phyloP scores from a whole-genome alignment of 495 filamentous ascomycete genomes.

The Lepraria neglecta region DNA sequence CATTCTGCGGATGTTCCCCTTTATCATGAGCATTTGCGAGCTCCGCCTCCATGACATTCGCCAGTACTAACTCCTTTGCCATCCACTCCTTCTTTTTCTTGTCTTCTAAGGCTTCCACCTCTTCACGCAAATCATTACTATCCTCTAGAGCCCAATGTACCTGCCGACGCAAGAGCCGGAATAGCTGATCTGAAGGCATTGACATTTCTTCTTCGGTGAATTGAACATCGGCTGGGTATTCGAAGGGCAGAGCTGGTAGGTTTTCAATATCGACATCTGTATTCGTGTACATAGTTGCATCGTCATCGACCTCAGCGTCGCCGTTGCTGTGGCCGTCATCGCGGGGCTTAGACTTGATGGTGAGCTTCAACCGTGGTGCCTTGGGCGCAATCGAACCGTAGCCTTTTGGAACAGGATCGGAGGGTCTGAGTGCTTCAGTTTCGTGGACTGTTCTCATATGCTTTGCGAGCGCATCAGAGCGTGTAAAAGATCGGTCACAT shows the following conservation, averaged over 20 bases:
- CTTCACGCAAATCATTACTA: slow-evolving; percentile 50
- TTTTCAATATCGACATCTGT: slow-evolving; percentile 18
- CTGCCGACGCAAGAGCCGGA: slow-evolving; percentile 67
- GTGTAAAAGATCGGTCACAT: slow-evolving; percentile 95
- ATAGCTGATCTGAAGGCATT: slow-evolving; percentile 62
- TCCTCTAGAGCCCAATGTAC: slow-evolving; percentile 77
- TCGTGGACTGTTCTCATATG: slow-evolving; percentile 99
- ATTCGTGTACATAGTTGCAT: slow-evolving; percentile 38
- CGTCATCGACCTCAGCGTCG: slow-evolving; percentile 46
- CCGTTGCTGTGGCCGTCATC: slow-evolving; percentile 47
- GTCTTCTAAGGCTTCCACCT: slow-evolving; percentile 57
- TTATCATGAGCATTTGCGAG: slow-evolving; percentile 40
- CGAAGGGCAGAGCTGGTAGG: slow-evolving; percentile 17
- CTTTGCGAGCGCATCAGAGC: slow-evolving; percentile 93
- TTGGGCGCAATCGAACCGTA: slow-evolving; percentile 50
- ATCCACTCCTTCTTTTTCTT: slow-evolving; percentile 70
- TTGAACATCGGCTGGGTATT: slow-evolving; percentile 53
- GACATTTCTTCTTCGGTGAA: slow-evolving; percentile 69
- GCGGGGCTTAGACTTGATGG: slow-evolving; percentile 51
- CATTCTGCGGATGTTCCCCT: slow-evolving; percentile 27
- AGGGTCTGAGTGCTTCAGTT: slow-evolving; percentile 81
- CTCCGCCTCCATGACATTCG: slow-evolving; percentile 55
- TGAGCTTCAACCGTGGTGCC: slow-evolving; percentile 59
- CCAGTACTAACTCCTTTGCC: slow-evolving; percentile 67
- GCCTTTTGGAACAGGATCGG: slow-evolving; percentile 78